phyloP scores from a whole-genome alignment of 371 early-diverging fungal species.

The Mortierella polycephala region DNA sequence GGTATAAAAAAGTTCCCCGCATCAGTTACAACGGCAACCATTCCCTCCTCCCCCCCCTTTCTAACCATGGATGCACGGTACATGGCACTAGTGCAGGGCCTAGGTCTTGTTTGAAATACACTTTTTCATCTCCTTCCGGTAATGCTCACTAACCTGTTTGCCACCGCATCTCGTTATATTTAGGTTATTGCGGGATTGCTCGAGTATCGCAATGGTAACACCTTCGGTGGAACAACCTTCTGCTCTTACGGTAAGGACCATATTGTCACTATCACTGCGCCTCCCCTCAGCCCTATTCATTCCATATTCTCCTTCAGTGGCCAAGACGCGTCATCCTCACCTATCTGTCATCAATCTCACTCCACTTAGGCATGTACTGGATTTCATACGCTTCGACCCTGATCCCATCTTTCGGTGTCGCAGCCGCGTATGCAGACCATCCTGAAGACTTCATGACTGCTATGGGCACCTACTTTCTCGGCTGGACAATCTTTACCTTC shows the following conservation, averaged over 20 bases:
- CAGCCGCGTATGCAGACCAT: constrained; percentile 40
- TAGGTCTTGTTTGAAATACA: background rate
- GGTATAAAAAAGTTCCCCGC: too few species aligned
- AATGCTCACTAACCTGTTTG: background rate
- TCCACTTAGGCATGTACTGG: constrained; percentile 41
- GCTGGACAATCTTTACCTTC: constrained; percentile 59
- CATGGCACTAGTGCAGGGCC: background rate
- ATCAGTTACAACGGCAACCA: background rate
- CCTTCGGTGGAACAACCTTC: constrained; percentile 57
- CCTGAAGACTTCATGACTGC: constrained; percentile 49
- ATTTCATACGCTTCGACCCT: constrained; percentile 51
- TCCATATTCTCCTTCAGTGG: too few species aligned
- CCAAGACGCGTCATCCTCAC: too few species aligned
- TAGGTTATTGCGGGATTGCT: constrained; percentile 57
- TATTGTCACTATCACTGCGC: too few species aligned
- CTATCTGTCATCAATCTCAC: background rate
- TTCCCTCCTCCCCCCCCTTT: background rate
- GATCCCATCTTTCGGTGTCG: constrained; percentile 48
- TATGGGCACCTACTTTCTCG: constrained; percentile 53
- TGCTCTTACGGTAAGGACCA: constrained; percentile 53
- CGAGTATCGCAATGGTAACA: constrained; percentile 55
- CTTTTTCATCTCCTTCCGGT: background rate
- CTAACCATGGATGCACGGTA: too few species aligned
- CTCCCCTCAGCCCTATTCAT: too few species aligned
- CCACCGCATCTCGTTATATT: background rate